Evolutionary conservation across 169 alveolate species (phyloP).

Genomic region (Perkinsus marinus): DNA sequence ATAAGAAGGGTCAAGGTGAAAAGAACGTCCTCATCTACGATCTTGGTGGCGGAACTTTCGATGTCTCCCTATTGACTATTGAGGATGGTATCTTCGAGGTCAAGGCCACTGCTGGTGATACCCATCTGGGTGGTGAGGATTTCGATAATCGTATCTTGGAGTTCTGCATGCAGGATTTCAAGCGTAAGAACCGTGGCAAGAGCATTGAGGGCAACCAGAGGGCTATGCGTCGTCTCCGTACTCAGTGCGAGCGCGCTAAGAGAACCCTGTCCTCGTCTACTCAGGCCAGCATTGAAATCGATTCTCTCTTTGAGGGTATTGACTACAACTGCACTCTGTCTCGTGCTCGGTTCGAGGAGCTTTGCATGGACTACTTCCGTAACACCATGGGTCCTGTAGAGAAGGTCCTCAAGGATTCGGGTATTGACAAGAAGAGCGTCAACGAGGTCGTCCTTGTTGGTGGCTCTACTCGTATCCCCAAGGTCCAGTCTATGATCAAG

Average conservation of each 20-base stretch:
- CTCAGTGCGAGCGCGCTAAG: slow-evolving; percentile 95
- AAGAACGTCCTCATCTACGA: slow-evolving; percentile 86
- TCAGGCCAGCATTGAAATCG: slow-evolving; percentile 90
- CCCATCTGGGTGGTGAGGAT: slow-evolving; percentile 99
- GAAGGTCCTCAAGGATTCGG: slow-evolving; percentile 85
- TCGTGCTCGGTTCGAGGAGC: slow-evolving; percentile 96
- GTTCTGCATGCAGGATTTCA: slow-evolving; percentile 85
- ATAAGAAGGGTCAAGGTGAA: slow-evolving; percentile 72
- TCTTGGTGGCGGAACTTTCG: slow-evolving; percentile 97
- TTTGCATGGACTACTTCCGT: slow-evolving; percentile 84
- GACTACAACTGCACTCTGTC: slow-evolving; percentile 84
- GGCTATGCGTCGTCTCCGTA: slow-evolving; percentile 84
- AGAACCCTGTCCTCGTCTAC: slow-evolving; percentile 87
- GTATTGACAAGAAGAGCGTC: slow-evolving; percentile 74
- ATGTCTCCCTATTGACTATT: slow-evolving; percentile 88
- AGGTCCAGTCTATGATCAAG: slow-evolving; percentile 74
- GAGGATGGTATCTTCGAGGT: slow-evolving; percentile 94
- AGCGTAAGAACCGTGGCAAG: slow-evolving; percentile 73
- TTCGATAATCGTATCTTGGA: slow-evolving; percentile 91
- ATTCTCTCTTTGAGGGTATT: slow-evolving; percentile 81
- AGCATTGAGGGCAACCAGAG: slow-evolving; percentile 71
- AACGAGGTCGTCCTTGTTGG: slow-evolving; percentile 93
- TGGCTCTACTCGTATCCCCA: slow-evolving; percentile 95
- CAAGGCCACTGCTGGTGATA: slow-evolving; percentile 97
- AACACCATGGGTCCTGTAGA: slow-evolving; percentile 89